Conservation (phyloP, 768 basidiomycete genomes). For the Pisolithus microcarpus region DNA sequence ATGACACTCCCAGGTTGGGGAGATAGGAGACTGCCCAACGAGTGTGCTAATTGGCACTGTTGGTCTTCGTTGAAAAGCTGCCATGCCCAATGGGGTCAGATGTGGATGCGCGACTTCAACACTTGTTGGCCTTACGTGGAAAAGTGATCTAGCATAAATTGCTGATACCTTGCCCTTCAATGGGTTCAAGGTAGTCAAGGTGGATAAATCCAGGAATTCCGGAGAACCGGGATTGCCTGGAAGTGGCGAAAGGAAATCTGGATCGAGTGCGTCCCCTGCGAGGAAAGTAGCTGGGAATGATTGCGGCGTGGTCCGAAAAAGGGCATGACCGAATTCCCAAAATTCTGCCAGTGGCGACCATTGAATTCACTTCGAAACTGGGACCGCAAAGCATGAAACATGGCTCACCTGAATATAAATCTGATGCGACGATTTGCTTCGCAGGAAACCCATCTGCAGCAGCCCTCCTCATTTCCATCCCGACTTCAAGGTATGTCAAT, state of each 20-base stretch:
- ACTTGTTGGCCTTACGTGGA: conserved; percentile 22
- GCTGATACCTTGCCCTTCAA: conserved; percentile 40
- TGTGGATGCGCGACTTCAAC: no score
- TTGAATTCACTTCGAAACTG: neutral
- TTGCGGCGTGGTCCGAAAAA: conserved; percentile 47
- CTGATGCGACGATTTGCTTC: conserved; percentile 31
- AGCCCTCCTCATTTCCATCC: conserved; percentile 34
- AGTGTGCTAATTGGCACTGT: conserved; percentile 19
- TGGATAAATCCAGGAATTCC: conserved; percentile 18
- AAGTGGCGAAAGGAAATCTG: conserved; percentile 32
- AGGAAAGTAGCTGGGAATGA: conserved; percentile 51
- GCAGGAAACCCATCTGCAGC: conserved; percentile 37
- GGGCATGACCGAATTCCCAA: conserved; percentile 55
- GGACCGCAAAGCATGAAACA: neutral
- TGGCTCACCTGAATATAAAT: conserved; percentile 30
- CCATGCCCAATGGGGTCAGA: neutral
- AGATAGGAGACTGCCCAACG: conserved; percentile 22
- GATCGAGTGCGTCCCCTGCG: conserved; percentile 47
- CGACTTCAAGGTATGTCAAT: conserved; percentile 23
- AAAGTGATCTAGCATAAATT: conserved; percentile 45
- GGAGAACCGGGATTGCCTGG: conserved; percentile 13
- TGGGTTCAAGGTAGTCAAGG: conserved; percentile 36
- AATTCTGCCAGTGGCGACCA: conserved; percentile 32
- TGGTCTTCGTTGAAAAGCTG: conserved; percentile 22
- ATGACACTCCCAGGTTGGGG: conserved; percentile 22